Conservation (phyloP, 306 rosid species). For the Dryas drummondii region DNA sequence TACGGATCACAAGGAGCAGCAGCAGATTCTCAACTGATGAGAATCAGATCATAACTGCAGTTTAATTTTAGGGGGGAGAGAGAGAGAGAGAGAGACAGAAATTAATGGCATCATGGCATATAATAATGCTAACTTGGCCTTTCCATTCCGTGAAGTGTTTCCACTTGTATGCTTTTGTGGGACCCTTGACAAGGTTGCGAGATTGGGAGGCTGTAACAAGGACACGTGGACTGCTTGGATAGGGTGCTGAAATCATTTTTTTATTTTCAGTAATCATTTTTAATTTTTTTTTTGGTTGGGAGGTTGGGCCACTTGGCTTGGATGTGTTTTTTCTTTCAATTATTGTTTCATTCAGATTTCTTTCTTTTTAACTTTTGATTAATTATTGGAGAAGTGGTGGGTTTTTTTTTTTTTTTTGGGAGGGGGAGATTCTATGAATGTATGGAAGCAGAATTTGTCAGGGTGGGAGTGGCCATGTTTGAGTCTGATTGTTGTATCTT, state of each 20-base stretch:
- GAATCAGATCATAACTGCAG: too few species aligned
- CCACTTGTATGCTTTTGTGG: conserved; percentile 42
- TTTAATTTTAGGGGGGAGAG: too few species aligned
- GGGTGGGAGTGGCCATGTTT: not conserved
- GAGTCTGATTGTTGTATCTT: conserved; percentile 28
- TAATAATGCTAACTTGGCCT: conserved; percentile 11
- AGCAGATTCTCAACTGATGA: conserved; percentile 41
- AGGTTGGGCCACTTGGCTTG: conserved; percentile 29
- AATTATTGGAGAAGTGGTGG: not conserved
- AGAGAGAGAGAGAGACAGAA: too few species aligned
- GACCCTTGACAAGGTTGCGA: conserved; percentile 30
- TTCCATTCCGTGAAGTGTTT: conserved; percentile 60
- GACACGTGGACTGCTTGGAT: conserved; percentile 48
- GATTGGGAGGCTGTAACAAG: conserved; percentile 26
- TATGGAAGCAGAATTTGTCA: conserved; percentile 9
- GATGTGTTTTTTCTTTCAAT: conserved; percentile 16
- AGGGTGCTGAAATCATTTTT: conserved; percentile 23
- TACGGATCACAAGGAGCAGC: conserved; percentile 30
- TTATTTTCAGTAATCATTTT: conserved; percentile 7
- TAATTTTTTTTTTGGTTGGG: conserved; percentile 9
- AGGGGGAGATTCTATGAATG: conserved; percentile 17
- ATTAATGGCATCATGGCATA: not conserved
- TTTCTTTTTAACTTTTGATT: conserved; percentile 5
- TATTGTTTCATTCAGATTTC: not conserved
- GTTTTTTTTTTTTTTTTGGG: conserved; percentile 22